Evolutionary conservation across 768 basidiomycete species (phyloP), one percentile per base, ranked within the genome.

Genomic region (Rhodotorula graminis): DNA sequence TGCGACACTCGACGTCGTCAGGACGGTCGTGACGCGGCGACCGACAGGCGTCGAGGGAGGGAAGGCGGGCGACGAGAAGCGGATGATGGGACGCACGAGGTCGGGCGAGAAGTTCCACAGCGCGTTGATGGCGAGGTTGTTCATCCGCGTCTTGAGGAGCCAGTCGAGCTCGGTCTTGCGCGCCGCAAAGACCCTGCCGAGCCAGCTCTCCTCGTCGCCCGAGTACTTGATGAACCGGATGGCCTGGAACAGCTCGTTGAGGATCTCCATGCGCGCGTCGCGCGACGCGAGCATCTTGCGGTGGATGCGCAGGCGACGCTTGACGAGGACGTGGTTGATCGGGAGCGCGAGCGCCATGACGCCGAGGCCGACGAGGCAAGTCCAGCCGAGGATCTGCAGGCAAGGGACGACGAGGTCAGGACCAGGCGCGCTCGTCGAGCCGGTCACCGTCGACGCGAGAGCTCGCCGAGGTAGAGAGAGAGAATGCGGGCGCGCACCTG

Each of bases 221-320:
- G 52, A 61, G 61, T 63, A 69, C 68, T 72, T 75, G 60, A 83
- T 81, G 64, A 73, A 73, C 4, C 72, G 67, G 21, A 72, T 52
- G 16, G 71, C 80, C 1, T 77, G 72, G 40, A 83, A 79, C 12
- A 82, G 77, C 61, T 83, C 82, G 50, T 81, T 83, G 31, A 81
- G 79, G 21, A 79, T 76, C 62, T 81, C 80, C 42, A 82, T 77
- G 18, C 82, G 77, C 3, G 74, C 77, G 64, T 83, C 82, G 6
- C 80, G 80, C 2, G 82, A 80, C 8, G 76, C 71, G 70, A 82
- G 79, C 62, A 82, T 79, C 47, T 72, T 37, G 23, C 67, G 62
- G 47, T 76, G 71, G 11, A 72, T 69, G 57, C 65, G 47, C 56
- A 72, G 69, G 23, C 70, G 56, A 9, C 75, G 71, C 44, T 55